phyloP scores from a whole-genome alignment of 192 early-diverging fungal species.

The Umbelopsis sp. region DNA sequence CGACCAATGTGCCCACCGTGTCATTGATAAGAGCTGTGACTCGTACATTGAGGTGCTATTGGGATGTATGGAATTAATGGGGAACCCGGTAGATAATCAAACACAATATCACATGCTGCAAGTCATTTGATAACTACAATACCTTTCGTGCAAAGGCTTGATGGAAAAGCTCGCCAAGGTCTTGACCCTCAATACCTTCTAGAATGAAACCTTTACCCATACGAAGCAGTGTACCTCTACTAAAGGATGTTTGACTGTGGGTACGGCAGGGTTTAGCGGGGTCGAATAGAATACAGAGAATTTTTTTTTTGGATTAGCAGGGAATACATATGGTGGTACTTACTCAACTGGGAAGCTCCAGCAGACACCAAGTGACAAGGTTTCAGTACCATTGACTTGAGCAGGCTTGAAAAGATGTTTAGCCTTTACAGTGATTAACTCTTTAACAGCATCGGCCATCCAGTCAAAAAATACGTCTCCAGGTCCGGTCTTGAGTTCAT shows the following conservation, averaged over 20 bases:
- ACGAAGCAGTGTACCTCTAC: constrained; percentile 45
- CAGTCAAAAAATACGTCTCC: constrained; percentile 76
- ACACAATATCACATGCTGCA: background rate
- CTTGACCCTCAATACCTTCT: constrained; percentile 73
- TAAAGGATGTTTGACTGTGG: constrained; percentile 52
- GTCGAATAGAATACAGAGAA: background rate
- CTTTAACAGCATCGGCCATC: constrained; percentile 62
- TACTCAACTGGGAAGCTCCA: constrained; percentile 85
- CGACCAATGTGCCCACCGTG: constrained; percentile 89
- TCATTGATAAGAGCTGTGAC: constrained; percentile 95
- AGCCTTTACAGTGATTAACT: constrained; percentile 20
- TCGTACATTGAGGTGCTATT: constrained; percentile 62
- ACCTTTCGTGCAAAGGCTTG: constrained; percentile 71
- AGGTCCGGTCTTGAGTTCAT: constrained; percentile 74
- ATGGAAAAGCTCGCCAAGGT: constrained; percentile 82
- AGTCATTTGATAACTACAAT: background rate
- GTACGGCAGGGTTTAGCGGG: background rate
- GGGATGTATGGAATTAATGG: background rate
- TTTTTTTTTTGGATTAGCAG: background rate
- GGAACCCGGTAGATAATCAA: background rate
- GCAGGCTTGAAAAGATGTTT: constrained; percentile 2
- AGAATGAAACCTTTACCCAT: constrained; percentile 88
- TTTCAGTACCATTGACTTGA: constrained; percentile 16
- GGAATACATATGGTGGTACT: too few species aligned
- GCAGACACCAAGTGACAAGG: constrained; percentile 66